Percentiles rank a stretch among this genome's conserved stretches.
These are phyloP conservation scores for Ceratobasidium papillatum DNA, from an alignment of 1,284 basidiomycete species.

Conservation along the genomic window DNA sequence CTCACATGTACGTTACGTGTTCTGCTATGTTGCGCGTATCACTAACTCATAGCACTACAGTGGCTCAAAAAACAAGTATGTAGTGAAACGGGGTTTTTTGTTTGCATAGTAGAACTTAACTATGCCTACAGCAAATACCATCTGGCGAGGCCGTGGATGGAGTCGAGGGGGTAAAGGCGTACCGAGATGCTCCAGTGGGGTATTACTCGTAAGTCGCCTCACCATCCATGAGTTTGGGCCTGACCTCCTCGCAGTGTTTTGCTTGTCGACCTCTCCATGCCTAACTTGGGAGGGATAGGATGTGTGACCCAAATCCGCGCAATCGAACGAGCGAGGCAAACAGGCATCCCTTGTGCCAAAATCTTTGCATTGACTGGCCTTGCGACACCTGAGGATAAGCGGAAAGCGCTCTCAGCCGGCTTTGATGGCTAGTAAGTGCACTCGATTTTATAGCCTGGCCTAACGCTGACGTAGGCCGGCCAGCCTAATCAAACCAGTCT, in stretches of 20 bases:
- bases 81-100: neutral
- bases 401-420: conserved; percentile 88
- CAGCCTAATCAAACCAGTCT: conserved; percentile 91
- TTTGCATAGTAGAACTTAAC: conserved; percentile 40
- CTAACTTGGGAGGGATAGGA: conserved; percentile 85
- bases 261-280: conserved; percentile 93
- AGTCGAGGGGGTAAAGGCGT: conserved; percentile 82
- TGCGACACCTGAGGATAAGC: conserved; percentile 91
- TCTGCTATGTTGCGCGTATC: conserved; percentile 43
- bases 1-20: conserved; percentile 19
- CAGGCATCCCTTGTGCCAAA: conserved; percentile 54
- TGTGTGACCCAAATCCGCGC: conserved; percentile 85
- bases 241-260: conserved; percentile 65
- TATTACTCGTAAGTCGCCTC: conserved; percentile 73
- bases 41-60: conserved; percentile 65
- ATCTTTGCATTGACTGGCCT: conserved; percentile 93
- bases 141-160: conserved; percentile 85
- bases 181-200: conserved; percentile 62
- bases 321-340: conserved; percentile 68
- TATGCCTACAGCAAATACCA: conserved; percentile 69
- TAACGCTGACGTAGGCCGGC: conserved; percentile 1
- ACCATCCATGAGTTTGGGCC: conserved; percentile 6
- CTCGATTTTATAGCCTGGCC: neutral
- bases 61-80: conserved; percentile 81
- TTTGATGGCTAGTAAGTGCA: conserved; percentile 92